Evolutionary conservation across 352 stramenopile genomes (phyloP).

Genomic region (Globisporangium abappressorium): DNA sequence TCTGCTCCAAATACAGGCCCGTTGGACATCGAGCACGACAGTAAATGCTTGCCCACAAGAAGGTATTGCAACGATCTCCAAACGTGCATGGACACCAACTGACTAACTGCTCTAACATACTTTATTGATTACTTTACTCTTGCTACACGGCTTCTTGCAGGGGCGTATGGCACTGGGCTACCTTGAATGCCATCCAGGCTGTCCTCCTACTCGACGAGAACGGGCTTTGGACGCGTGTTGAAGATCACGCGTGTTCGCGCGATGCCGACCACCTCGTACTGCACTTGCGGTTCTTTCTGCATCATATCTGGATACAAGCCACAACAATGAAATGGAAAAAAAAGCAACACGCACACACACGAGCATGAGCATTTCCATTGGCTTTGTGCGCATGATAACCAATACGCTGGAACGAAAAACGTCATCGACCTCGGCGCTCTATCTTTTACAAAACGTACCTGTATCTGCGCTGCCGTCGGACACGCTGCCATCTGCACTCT

Average conservation of each 20-base stretch:
- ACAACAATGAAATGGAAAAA: not conserved
- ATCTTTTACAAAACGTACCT: slow-evolving; percentile 2
- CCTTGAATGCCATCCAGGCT: no score
- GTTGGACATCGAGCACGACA: not conserved
- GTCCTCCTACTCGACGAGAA: slow-evolving; percentile 27
- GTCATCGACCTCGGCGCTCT: not conserved
- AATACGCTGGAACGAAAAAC: not conserved
- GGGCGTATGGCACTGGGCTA: not conserved
- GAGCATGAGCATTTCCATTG: not conserved
- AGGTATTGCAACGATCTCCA: not conserved
- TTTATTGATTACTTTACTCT: not conserved
- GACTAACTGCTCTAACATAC: not conserved
- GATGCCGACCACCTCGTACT: slow-evolving; percentile 83
- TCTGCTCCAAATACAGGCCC: slow-evolving; percentile 1
- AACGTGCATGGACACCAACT: not conserved
- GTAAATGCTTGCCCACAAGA: not conserved
- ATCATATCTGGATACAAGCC: not conserved
- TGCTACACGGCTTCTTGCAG: not conserved
- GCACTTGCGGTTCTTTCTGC: slow-evolving; percentile 7
- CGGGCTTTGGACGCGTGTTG: slow-evolving; percentile 66
- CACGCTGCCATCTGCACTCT: not conserved
- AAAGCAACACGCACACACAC: not conserved
- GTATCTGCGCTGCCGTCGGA: not conserved
- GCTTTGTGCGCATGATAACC: not conserved
- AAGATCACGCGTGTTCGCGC: slow-evolving; percentile 78